Conservation (phyloP, 768 basidiomycete species). For the Asterophora parasitica region DNA sequence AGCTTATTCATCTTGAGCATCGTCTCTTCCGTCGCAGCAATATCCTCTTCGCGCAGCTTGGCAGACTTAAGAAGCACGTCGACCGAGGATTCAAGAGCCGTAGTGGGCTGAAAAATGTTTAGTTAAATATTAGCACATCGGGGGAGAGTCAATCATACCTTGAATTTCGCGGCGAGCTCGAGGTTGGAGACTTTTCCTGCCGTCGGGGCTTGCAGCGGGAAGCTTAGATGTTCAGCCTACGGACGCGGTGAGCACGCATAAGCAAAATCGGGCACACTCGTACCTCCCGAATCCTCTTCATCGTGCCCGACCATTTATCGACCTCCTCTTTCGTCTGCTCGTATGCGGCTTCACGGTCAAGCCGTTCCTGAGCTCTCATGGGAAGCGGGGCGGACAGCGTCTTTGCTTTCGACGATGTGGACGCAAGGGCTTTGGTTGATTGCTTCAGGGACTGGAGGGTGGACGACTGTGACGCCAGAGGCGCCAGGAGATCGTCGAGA, state of each 20-base stretch:
- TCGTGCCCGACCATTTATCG: slow-evolving; percentile 88
- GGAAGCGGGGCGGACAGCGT: slow-evolving; percentile 82
- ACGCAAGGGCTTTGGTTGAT: slow-evolving; percentile 57
- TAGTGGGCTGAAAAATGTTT: slow-evolving; percentile 56
- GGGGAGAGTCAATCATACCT: slow-evolving; percentile 35
- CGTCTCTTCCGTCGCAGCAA: slow-evolving; percentile 70
- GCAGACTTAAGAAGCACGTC: slow-evolving; percentile 77
- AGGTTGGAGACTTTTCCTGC: slow-evolving; percentile 59
- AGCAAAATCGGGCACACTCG: slow-evolving; percentile 8
- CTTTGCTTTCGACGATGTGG: slow-evolving; percentile 48
- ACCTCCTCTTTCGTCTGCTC: slow-evolving; percentile 91
- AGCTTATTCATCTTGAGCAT: slow-evolving; percentile 75
- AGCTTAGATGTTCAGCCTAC: slow-evolving; percentile 83
- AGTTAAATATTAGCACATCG: neutral
- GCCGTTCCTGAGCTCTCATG: slow-evolving; percentile 78
- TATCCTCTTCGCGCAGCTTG: slow-evolving; percentile 76
- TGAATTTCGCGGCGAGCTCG: slow-evolving; percentile 80
- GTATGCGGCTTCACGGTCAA: slow-evolving; percentile 92
- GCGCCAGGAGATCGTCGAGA: slow-evolving; percentile 72
- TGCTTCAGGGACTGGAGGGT: slow-evolving; percentile 64
- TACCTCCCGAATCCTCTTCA: slow-evolving; percentile 89
- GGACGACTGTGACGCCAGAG: slow-evolving; percentile 57
- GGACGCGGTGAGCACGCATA: slow-evolving; percentile 7
- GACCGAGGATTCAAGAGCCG: slow-evolving; percentile 79
- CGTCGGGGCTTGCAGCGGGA: slow-evolving; percentile 70